phyloP scores from a whole-genome alignment of 176 grass and related monocot species.

The Raddia distichophylla region DNA sequence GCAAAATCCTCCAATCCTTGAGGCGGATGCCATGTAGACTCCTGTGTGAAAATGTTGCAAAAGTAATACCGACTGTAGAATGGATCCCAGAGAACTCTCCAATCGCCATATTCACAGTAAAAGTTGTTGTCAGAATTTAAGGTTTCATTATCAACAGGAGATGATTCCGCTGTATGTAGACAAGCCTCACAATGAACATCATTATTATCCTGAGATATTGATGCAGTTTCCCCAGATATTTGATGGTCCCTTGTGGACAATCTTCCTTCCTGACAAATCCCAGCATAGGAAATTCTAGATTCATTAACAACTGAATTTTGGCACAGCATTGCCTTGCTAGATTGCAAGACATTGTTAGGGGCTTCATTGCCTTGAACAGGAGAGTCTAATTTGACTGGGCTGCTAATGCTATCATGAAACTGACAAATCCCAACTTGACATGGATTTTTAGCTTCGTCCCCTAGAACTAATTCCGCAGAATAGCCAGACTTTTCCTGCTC shows the following conservation, averaged over 20 bases:
- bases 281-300: slow-evolving; percentile 34
- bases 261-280: slow-evolving; percentile 49
- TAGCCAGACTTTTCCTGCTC: slow-evolving; percentile 27
- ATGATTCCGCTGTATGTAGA: slow-evolving; percentile 41
- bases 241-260: slow-evolving; percentile 25
- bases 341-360: slow-evolving; percentile 19
- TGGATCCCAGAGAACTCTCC: slow-evolving; percentile 79
- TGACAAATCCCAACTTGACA: slow-evolving; percentile 32
- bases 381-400: slow-evolving; percentile 26
- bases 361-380: slow-evolving; percentile 42
- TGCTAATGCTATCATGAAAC: slow-evolving; percentile 39
- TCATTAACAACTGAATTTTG: slow-evolving; percentile 38
- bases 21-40: slow-evolving; percentile 86
- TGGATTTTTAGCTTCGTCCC: slow-evolving; percentile 19
- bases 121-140: slow-evolving; percentile 41
- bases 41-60: slow-evolving; percentile 69
- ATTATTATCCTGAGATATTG: slow-evolving; percentile 33
- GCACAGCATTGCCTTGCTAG: slow-evolving; percentile 9
- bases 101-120: slow-evolving; percentile 69
- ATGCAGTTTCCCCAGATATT: slow-evolving; percentile 38
- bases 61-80: slow-evolving; percentile 84
- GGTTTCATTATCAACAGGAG: slow-evolving; percentile 32
- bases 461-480: slow-evolving; percentile 19
- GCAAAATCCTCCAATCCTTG: slow-evolving; percentile 69
- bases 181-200: slow-evolving; percentile 9